Conservation (phyloP, 148 eudicot genomes). For the Oxyria digyna region DNA sequence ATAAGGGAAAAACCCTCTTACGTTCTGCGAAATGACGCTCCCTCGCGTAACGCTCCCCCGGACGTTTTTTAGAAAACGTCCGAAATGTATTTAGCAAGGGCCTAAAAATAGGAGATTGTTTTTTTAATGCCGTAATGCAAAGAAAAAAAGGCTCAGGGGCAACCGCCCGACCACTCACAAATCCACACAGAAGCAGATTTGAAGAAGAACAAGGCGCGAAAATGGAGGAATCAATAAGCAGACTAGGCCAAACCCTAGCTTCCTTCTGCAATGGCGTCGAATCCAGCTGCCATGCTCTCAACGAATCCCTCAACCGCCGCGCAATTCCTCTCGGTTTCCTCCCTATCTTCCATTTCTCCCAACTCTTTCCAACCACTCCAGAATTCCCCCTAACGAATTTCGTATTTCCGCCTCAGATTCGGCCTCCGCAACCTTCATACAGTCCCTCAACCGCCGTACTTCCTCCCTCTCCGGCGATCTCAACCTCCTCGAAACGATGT, state of each 20-base stretch:
- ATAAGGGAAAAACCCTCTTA: too few species aligned
- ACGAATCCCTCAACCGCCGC: conserved; percentile 70
- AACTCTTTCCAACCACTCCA: background rate
- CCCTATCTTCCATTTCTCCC: background rate
- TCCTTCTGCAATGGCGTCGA: conserved; percentile 65
- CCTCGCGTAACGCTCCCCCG: too few species aligned
- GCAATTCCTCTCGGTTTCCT: conserved; percentile 70
- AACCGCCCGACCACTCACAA: too few species aligned
- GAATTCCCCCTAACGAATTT: background rate
- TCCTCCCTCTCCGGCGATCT: conserved; percentile 39
- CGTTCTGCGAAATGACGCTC: too few species aligned
- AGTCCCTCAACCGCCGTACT: conserved; percentile 54
- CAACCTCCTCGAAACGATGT: conserved; percentile 70
- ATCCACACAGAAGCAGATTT: background rate
- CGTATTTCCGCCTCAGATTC: conserved; percentile 38
- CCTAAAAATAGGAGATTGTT: too few species aligned
- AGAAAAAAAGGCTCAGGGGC: too few species aligned
- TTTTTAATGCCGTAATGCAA: too few species aligned
- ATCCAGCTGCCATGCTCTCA: conserved; percentile 51
- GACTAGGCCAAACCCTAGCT: conserved; percentile 34
- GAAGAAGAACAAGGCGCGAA: background rate
- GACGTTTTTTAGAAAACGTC: too few species aligned
- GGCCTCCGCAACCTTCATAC: conserved; percentile 73
- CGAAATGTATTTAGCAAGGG: too few species aligned
- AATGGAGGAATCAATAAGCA: conserved; percentile 46